Percentiles rank a stretch among this genome's conserved stretches.
Evolutionary conservation across 768 basidiomycete genomes (phyloP).

Genomic region (Pisolithus tinctorius): DNA sequence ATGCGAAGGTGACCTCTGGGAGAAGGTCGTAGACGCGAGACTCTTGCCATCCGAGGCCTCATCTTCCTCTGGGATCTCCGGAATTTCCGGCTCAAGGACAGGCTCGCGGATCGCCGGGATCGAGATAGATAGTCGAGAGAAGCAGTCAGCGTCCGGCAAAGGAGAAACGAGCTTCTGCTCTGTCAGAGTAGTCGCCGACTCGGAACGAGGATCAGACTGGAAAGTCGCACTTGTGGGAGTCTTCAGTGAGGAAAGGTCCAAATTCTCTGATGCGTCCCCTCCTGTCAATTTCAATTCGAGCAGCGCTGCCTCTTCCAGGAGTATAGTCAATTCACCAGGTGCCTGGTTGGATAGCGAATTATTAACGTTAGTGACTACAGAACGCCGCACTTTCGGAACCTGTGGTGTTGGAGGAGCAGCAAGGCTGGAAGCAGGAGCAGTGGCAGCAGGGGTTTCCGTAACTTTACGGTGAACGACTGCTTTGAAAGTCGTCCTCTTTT

Average conservation of each 20-base stretch:
- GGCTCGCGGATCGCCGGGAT: conserved; percentile 26
- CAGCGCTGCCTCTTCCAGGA: conserved; percentile 53
- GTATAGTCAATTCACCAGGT: conserved; percentile 43
- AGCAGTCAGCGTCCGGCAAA: conserved; percentile 13
- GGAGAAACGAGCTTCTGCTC: conserved; percentile 12
- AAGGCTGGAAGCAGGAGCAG: conserved; percentile 15
- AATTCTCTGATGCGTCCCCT: conserved; percentile 27
- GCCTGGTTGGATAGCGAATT: conserved; percentile 42
- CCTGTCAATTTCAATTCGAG: conserved; percentile 48
- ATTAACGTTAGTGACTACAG: conserved; percentile 11
- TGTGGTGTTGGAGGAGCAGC: conserved; percentile 23
- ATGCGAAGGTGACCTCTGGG: conserved; percentile 44
- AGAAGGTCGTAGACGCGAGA: conserved; percentile 35
- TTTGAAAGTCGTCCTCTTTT: conserved; percentile 33
- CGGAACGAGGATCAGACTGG: conserved; percentile 12
- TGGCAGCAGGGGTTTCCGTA: conserved; percentile 27
- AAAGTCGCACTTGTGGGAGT: conserved; percentile 24
- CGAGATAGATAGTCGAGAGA: conserved; percentile 22
- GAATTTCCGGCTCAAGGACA: conserved; percentile 12
- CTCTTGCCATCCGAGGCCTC: conserved; percentile 24
- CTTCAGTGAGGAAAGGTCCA: conserved; percentile 6
- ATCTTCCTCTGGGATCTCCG: conserved; percentile 13
- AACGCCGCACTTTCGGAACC: conserved; percentile 21
- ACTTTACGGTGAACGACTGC: conserved; percentile 56
- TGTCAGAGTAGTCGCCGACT: conserved; percentile 17